phyloP scores from a whole-genome alignment of 129 eudicot genomes.

The Centella asiatica region DNA sequence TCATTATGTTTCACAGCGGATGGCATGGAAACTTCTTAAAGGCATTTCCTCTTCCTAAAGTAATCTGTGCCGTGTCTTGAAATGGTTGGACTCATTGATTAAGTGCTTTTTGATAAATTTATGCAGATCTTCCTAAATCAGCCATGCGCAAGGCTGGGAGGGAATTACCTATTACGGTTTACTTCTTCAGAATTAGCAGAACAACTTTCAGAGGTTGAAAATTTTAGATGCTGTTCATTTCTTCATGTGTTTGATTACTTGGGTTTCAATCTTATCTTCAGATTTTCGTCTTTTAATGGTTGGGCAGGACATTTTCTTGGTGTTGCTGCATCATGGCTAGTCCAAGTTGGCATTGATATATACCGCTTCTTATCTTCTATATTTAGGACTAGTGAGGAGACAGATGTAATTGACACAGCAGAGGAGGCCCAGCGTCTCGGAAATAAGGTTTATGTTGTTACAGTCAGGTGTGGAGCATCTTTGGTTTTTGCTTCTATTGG shows the following conservation, averaged over 20 bases:
- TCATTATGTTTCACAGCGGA: slow-evolving; percentile 60
- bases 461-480: slow-evolving; percentile 56
- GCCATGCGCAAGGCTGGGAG: slow-evolving; percentile 77
- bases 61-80: background rate
- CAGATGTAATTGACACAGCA: slow-evolving; percentile 20
- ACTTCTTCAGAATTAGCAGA: slow-evolving; percentile 50
- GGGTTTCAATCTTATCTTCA: background rate
- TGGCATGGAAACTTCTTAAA: slow-evolving; percentile 95
- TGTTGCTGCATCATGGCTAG: slow-evolving; percentile 80
- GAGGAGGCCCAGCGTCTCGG: slow-evolving; percentile 36
- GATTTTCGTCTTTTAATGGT: background rate
- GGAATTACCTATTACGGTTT: slow-evolving; percentile 48
- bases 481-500: slow-evolving; percentile 84
- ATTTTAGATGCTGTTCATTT: background rate
- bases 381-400: slow-evolving; percentile 29
- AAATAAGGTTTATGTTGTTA: slow-evolving; percentile 44
- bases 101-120: background rate
- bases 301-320: slow-evolving; percentile 72
- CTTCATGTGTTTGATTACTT: background rate
- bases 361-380: slow-evolving; percentile 41
- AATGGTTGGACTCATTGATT: background rate
- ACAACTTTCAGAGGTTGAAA: slow-evolving; percentile 79
- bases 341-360: slow-evolving; percentile 65
- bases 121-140: slow-evolving; percentile 76
- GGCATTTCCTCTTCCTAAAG: slow-evolving; percentile 32